Conservation (phyloP, 768 basidiomycete species). For the Clathrus columnatus region DNA sequence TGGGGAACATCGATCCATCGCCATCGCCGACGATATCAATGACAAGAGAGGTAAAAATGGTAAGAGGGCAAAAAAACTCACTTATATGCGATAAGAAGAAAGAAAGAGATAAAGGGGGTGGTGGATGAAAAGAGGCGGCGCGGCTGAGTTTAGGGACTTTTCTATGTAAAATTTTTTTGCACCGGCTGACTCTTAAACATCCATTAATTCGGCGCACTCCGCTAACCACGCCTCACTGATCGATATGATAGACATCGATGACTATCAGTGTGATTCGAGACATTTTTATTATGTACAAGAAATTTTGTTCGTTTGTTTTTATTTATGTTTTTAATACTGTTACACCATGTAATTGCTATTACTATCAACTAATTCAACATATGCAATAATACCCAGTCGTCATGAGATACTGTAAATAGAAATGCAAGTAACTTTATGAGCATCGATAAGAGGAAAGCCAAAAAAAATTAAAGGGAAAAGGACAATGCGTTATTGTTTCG, state of each 20-base stretch:
- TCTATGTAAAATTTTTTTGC: slow-evolving; percentile 6
- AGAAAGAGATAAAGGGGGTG: slow-evolving; percentile 26
- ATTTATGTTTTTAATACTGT: no score
- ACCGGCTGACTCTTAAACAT: background rate
- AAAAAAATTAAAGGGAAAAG: background rate
- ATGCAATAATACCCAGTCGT: no score
- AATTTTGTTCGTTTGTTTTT: no score
- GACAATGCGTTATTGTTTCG: background rate
- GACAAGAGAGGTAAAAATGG: background rate
- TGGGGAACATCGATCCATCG: slow-evolving; percentile 7
- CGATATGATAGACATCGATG: background rate
- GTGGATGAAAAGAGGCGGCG: slow-evolving; percentile 16
- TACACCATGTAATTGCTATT: no score
- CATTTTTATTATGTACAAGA: no score
- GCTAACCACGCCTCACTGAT: background rate
- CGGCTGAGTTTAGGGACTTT: slow-evolving; percentile 4
- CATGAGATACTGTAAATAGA: no score
- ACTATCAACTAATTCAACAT: no score
- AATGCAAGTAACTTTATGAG: no score
- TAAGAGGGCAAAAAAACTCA: slow-evolving; percentile 26
- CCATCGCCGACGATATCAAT: slow-evolving; percentile 1
- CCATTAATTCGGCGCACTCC: slow-evolving; percentile 8
- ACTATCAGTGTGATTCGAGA: no score
- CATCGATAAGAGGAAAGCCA: background rate
- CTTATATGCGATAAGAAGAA: slow-evolving; percentile 26